Evolutionary conservation across 192 early-diverging fungal genomes (phyloP).

Genomic region (Pilobolus umbonatus): DNA sequence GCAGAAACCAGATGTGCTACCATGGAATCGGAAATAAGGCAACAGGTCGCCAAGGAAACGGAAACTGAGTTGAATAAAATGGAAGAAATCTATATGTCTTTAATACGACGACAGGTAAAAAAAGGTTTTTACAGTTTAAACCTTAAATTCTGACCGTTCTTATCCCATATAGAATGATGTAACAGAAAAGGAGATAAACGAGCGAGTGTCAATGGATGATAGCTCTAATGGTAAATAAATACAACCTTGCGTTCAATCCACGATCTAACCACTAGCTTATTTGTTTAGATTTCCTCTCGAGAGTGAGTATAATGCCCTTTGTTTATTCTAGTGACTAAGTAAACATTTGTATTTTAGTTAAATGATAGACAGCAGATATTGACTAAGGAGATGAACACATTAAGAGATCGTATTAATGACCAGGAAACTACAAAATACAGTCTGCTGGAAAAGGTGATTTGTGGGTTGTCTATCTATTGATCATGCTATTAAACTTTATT

Average conservation of each 20-base stretch:
- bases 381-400: slow-evolving; percentile 16
- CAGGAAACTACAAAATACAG: slow-evolving; percentile 25
- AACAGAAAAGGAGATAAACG: background rate
- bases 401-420: slow-evolving; percentile 20
- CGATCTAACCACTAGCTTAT: too few relatives aligned
- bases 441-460: slow-evolving; percentile 25
- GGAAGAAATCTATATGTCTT: slow-evolving; percentile 36
- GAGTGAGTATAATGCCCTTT: background rate
- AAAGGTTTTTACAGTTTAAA: background rate
- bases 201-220: background rate
- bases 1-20: slow-evolving; percentile 46
- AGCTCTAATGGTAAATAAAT: background rate
- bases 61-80: slow-evolving; percentile 41
- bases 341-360: slow-evolving; percentile 7
- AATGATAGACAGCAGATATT: slow-evolving; percentile 21
- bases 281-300: background rate
- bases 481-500: background rate
- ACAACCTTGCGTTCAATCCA: background rate
- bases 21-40: slow-evolving; percentile 51
- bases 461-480: background rate
- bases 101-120: slow-evolving; percentile 25
- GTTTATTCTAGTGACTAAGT: background rate
- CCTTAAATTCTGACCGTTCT: background rate
- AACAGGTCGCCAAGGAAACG: slow-evolving; percentile 44
- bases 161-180: slow-evolving; percentile 7